Evolutionary conservation across 257 asterid genomes (phyloP), one percentile per base, ranked within the genome.

Genomic region (Striga asiatica): DNA sequence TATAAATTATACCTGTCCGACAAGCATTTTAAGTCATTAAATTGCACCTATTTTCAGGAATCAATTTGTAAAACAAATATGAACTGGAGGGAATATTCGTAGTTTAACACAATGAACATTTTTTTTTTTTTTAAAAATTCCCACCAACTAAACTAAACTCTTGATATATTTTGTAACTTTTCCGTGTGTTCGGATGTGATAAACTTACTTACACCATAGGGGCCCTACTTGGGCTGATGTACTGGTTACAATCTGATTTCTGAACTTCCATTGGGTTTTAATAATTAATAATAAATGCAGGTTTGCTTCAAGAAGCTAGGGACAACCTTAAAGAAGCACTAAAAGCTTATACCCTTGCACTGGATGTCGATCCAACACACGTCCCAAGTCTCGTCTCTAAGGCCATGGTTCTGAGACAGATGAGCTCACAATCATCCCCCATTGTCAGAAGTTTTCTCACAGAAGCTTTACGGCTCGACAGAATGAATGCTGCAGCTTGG

Each of bases 241-340:
- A n/a, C n/a, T n/a, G n/a, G n/a, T n/a, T n/a, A n/a, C n/a, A n/a
- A n/a, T n/a, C n/a, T n/a, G n/a, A n/a, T 11, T 12, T 2, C 18
- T 29, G 5, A 54, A 25, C 54, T 54, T 42, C 16, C 39, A 24
- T 49, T 10, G 35, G 46, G 57, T 19, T 42, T 28, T 29, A 23
- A 16, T n/a, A n/a, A n/a, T n/a, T n/a, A n/a, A n/a, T n/a, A n/a
- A n/a, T n/a, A n/a, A 55, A 14, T 58, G 69, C 84, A 91, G 98
- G 98, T 60, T 62, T 79, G 75, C 88, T 87, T 39, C 72, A 84
- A 6, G 95, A 87, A 74, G 88, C 88, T 11, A 77, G 67, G 69
- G 89, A 81, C 31, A 56, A 68, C 34, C 34, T 53, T 51, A 73
- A 70, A 67, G 93, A 83, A 74, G 94, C 98, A 2, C 66, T 84